Evolutionary conservation across 768 basidiomycete species (phyloP).

Genomic region (Mycena vulgaris): DNA sequence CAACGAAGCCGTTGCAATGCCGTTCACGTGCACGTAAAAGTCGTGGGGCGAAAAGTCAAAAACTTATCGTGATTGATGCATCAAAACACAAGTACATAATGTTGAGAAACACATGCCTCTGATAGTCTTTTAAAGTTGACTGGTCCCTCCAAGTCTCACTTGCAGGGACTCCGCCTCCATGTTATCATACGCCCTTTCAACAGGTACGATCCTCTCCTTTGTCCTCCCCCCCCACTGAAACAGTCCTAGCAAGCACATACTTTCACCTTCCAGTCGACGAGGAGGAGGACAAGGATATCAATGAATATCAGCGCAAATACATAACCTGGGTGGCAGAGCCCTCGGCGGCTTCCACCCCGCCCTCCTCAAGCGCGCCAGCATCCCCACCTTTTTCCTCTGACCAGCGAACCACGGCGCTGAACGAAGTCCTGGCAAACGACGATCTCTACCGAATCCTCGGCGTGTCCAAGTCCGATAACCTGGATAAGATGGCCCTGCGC

Average conservation of each 20-base stretch:
- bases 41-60: no score
- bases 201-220: conserved; percentile 47
- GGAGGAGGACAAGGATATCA: conserved; percentile 64
- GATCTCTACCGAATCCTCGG: conserved; percentile 86
- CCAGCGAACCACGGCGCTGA: conserved; percentile 55
- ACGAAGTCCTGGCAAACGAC: conserved; percentile 70
- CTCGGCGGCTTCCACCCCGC: conserved; percentile 48
- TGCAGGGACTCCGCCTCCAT: conserved; percentile 42
- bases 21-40: no score
- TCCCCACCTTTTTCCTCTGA: conserved; percentile 26
- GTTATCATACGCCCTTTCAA: conserved; percentile 64
- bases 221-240: conserved; percentile 1
- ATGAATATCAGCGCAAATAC: conserved; percentile 61
- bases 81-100: background rate
- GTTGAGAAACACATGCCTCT: conserved; percentile 10
- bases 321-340: conserved; percentile 65
- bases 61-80: no score
- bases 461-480: conserved; percentile 60
- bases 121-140: background rate
- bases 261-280: conserved; percentile 78
- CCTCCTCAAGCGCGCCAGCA: conserved; percentile 31
- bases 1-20: no score
- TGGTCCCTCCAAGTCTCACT: background rate
- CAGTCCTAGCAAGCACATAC: conserved; percentile 67
- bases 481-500: conserved; percentile 76